Base-by-base conservation (phyloP, 306 rosid species). In the Quercus bicolor region DNA sequence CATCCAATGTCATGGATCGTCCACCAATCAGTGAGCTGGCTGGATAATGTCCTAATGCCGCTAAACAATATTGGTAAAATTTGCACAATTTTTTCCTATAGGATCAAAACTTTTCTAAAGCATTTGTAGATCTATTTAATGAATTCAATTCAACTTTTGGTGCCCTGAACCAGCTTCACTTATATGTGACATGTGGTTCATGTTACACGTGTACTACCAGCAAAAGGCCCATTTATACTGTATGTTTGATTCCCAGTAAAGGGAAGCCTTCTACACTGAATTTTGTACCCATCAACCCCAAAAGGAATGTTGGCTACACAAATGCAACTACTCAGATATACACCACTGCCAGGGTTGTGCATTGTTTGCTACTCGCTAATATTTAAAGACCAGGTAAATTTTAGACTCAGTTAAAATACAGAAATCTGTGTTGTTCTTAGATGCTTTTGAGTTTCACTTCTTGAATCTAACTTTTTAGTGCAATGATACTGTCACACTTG, bases 1-100 rank as follows among this genome's bases (percentile, higher is more conserved):
- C 97, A 57, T 89, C 87, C n/a, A 85, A 82, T 82, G 72, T 92
- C 76, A 91, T 95, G 98, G 97, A 95, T 76, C 92, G 98, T 76
- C 97, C 98, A 12, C 98, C 98, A 23, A 92, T 95, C 60, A 95
- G 97, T 73, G 98, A 95, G 74, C 91, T 95, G 31, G 93, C 92
- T 60, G 97, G 97, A 73, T 93, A 91, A 83, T 76, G 6, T 59
- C 8, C 66, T 18, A 31, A 5, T 59, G 34, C 61, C 56, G 19
- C 59, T 66, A n/a, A n/a, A 62, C 34, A 11, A 79, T 71, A 71
- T 70, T 75, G 77, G 81, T 82, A 77, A 45, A 79, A 79, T 53
- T 61, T 73, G 72, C 64, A 73, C 29, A 3, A 74, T 84, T 75
- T 31, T 43, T 37, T 70, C 75, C 56, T 1, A 51, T 28, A 40